Evolutionary conservation across 768 basidiomycete species (phyloP), one percentile per base, ranked within the genome.

Genomic region (Mycena chlorophos): DNA sequence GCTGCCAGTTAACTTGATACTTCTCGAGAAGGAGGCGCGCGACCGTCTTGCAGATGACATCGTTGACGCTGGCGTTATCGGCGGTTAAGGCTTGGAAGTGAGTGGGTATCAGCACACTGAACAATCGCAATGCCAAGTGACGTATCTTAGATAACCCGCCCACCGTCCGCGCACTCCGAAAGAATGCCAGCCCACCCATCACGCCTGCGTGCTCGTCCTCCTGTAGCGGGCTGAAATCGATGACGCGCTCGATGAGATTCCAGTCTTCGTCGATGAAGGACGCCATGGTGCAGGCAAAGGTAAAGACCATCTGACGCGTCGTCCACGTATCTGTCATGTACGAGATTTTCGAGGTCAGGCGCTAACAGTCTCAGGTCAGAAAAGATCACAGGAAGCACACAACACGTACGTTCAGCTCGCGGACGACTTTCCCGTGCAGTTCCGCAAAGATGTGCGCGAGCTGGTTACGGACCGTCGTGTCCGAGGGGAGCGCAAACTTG

Each of bases 111-210:
- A 52, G 60, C 56, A 50, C 56, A 50, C 29, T n/a, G 42, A 49
- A 34, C 43, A 51, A 37, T n/a, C 23, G 40, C 20, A 28, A 50
- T 39, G 56, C 31, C 52, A 55, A 38, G 48, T 20, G 23, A 71
- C 71, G 63, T 58, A 75, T 74, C 70, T 75, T 74, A 49, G 73
- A 51, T 1, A 73, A 50, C 29, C 58, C 49, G 2, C 71, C 71
- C 39, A 51, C 26, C 37, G 62, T 58, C 3, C 55, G 22, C 22
- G 58, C 58, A 6, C 67, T 62, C 10, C 69, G 54, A 3, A 63
- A 56, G 49, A 75, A 69, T 10, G 65, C 72, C 39, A 65, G 58
- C 3, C 62, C 73, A 4, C 62, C 70, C 61, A 68, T 59, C 8
- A 66, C 47, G 1, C 75, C 76, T 51, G 65, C 58, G 46, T 72